Evolutionary conservation across 1,284 basidiomycete genomes (phyloP).

Genomic region (Apiotrichum gamsii): DNA sequence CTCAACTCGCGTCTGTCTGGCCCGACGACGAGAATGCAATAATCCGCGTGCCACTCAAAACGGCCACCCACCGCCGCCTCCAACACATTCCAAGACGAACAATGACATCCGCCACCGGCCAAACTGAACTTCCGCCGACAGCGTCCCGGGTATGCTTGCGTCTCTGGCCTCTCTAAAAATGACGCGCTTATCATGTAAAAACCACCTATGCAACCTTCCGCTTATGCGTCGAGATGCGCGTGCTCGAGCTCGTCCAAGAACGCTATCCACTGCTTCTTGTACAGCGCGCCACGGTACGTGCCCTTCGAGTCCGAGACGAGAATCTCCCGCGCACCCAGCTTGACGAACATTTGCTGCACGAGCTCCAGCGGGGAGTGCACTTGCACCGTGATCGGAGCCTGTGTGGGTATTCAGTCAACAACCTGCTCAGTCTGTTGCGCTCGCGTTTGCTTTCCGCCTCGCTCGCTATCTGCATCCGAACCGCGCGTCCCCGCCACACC

Average conservation of each 20-base stretch:
- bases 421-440: constrained; percentile 2
- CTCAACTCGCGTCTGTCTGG: too few species aligned
- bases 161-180: too few species aligned
- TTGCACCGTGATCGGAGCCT: constrained; percentile 78
- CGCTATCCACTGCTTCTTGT: constrained; percentile 86
- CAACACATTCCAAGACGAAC: too few species aligned
- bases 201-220: too few species aligned
- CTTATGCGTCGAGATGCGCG: constrained; percentile 2
- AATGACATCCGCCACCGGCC: too few species aligned
- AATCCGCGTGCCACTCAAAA: too few species aligned
- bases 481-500: not conserved
- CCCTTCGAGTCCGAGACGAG: constrained; percentile 78
- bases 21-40: too few species aligned
- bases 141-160: too few species aligned
- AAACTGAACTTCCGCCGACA: too few species aligned
- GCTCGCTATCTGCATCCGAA: not conserved
- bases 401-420: constrained; percentile 13
- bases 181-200: too few species aligned
- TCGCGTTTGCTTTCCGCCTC: not conserved
- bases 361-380: constrained; percentile 79
- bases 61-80: too few species aligned
- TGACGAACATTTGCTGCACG: constrained; percentile 84
- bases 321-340: constrained; percentile 84
- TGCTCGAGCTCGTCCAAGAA: constrained; percentile 70
- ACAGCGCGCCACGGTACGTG: constrained; percentile 78